Evolutionary conservation across 1,284 basidiomycete genomes (phyloP).

Genomic region (Malassezia furfur): DNA sequence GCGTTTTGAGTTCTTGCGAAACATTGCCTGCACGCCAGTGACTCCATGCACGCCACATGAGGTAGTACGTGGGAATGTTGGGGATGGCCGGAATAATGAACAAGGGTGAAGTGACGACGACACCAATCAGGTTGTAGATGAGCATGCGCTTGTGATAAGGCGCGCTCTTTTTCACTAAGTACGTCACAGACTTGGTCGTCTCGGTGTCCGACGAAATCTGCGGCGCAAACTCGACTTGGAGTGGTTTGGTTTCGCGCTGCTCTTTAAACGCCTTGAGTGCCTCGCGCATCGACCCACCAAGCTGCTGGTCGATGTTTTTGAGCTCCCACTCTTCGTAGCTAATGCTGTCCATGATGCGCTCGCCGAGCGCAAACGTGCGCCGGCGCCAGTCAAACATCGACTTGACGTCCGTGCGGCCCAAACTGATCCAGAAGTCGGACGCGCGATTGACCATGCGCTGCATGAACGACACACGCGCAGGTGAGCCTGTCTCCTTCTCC

Average conservation of each 20-base stretch:
- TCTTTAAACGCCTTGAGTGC: background rate
- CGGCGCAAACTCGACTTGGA: constrained; percentile 33
- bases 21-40: constrained; percentile 5
- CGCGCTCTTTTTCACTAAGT: constrained; percentile 24
- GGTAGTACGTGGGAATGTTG: constrained; percentile 45
- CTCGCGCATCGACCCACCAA: background rate
- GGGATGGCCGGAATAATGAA: constrained; percentile 42
- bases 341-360: constrained; percentile 44
- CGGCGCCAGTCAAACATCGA: constrained; percentile 40
- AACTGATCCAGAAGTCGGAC: constrained; percentile 32
- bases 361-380: constrained; percentile 33
- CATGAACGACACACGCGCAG: background rate
- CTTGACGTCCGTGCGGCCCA: constrained; percentile 32
- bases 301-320: constrained; percentile 38
- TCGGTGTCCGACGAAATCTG: constrained; percentile 19
- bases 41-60: constrained; percentile 40
- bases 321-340: constrained; percentile 47
- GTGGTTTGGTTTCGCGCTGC: background rate
- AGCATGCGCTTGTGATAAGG: constrained; percentile 36
- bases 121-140: constrained; percentile 32
- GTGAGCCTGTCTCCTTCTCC: background rate
- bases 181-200: constrained; percentile 26
- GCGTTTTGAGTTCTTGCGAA: constrained; percentile 23
- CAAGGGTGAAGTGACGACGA: constrained; percentile 41
- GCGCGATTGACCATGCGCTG: constrained; percentile 7